A percentile compares a stretch with the other conserved stretches of the same genome.
Evolutionary conservation across 768 basidiomycete species (phyloP).

Genomic region (Tubosaeta sp.): DNA sequence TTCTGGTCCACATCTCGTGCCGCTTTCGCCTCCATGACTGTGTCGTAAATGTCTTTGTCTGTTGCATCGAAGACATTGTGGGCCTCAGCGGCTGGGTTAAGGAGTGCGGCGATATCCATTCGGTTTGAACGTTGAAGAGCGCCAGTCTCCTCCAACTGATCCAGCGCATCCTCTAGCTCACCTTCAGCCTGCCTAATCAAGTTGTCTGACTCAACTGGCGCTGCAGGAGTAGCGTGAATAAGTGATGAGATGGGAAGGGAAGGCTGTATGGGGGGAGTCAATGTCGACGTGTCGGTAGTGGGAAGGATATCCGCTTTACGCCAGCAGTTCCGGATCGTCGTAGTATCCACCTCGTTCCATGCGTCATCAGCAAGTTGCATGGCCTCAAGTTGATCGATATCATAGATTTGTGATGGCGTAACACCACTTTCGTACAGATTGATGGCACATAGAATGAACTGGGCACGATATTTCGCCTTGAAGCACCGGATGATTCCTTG

Average conservation of each 20-base stretch:
- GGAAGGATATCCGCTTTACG: neutral
- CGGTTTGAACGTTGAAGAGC: neutral
- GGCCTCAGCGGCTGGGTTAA: neutral
- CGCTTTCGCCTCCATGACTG: neutral
- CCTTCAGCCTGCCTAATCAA: neutral
- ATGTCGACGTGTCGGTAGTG: too few species aligned
- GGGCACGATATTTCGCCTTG: constrained; percentile 30
- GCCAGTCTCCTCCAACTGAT: neutral
- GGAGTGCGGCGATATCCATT: neutral
- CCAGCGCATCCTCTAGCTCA: neutral
- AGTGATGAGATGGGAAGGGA: neutral
- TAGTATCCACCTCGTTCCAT: constrained; percentile 7
- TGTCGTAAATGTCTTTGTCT: neutral
- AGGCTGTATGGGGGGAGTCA: neutral
- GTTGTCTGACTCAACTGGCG: neutral
- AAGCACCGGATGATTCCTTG: constrained; percentile 32
- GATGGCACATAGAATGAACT: neutral
- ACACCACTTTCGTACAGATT: neutral
- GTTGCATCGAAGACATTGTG: neutral
- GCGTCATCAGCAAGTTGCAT: neutral
- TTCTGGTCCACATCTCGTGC: neutral
- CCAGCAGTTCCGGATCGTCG: constrained; percentile 1
- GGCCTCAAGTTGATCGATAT: constrained; percentile 2
- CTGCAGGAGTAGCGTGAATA: neutral
- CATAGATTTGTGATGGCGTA: neutral